These are phyloP conservation scores for Mycena leptocephala DNA, from an alignment of 768 basidiomycete genomes.

Conservation along the genomic window DNA sequence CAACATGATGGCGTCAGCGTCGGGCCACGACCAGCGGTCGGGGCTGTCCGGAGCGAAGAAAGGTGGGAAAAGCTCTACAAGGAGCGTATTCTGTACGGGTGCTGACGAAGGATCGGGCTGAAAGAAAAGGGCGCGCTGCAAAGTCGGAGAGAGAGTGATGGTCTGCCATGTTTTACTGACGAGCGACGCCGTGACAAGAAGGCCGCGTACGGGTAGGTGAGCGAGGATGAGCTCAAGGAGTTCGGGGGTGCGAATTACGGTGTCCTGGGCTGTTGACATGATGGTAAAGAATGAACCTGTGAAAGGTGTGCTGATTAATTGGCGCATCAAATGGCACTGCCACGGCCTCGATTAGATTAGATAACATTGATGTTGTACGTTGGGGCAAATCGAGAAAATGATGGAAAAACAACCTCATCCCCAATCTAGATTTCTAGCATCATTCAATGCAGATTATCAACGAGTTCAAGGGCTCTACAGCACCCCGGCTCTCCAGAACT, in stretches of 20 bases:
- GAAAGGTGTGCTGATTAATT: neutral
- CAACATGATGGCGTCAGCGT: neutral
- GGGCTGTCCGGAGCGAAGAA: neutral
- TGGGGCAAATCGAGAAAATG: too few species aligned
- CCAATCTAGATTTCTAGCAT: too few species aligned
- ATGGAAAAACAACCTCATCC: too few species aligned
- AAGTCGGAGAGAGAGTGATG: neutral
- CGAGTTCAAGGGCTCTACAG: too few species aligned
- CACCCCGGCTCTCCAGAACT: too few species aligned
- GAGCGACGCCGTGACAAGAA: neutral
- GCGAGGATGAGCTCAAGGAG: neutral
- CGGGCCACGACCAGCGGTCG: neutral
- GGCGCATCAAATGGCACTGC: too few species aligned
- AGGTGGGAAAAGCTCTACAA: neutral
- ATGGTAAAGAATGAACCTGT: neutral
- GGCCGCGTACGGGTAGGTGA: neutral
- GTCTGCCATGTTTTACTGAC: constrained; percentile 8
- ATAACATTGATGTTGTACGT: too few species aligned
- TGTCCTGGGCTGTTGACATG: neutral
- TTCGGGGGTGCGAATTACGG: neutral
- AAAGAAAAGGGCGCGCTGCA: constrained; percentile 15
- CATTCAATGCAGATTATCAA: too few species aligned
- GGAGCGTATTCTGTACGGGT: neutral
- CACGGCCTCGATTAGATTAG: too few species aligned
- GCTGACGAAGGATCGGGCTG: neutral